Conservation (phyloP, 495 filamentous ascomycete genomes). For the Melanomma pulvis-pyrius region DNA sequence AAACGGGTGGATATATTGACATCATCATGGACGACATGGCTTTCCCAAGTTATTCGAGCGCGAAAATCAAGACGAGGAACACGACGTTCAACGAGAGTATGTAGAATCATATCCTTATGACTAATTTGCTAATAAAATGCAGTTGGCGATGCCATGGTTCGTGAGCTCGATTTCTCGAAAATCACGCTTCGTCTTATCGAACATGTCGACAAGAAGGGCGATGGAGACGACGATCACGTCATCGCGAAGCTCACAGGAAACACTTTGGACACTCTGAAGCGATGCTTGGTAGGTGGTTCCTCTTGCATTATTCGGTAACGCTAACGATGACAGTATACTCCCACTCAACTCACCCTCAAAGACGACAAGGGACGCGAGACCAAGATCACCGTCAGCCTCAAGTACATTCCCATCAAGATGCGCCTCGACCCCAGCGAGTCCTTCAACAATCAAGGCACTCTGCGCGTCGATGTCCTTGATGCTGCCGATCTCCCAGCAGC, state of each 20-base stretch:
- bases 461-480: constrained; percentile 89
- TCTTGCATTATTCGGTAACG: neutral
- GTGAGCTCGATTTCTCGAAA: constrained; percentile 92
- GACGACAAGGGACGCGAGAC: constrained; percentile 74
- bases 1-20: constrained; percentile 77
- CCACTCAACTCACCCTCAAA: constrained; percentile 76
- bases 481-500: constrained; percentile 85
- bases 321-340: constrained; percentile 68
- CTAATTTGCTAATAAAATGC: constrained; percentile 23
- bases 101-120: constrained; percentile 30
- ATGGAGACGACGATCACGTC: constrained; percentile 68
- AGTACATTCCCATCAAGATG: constrained; percentile 94
- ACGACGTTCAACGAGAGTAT: constrained; percentile 78
- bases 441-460: constrained; percentile 96
- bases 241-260: constrained; percentile 82
- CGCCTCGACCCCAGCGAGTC: constrained; percentile 89
- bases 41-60: constrained; percentile 84
- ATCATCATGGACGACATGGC: constrained; percentile 92
- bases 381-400: constrained; percentile 85
- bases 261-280: constrained; percentile 81
- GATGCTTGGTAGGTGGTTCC: constrained; percentile 68
- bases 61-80: constrained; percentile 65
- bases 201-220: constrained; percentile 71
- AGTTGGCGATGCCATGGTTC: constrained; percentile 92
- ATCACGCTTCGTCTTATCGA: constrained; percentile 84